phyloP scores from a whole-genome alignment of 305 asterid species.

The Fraxinus velutina region DNA sequence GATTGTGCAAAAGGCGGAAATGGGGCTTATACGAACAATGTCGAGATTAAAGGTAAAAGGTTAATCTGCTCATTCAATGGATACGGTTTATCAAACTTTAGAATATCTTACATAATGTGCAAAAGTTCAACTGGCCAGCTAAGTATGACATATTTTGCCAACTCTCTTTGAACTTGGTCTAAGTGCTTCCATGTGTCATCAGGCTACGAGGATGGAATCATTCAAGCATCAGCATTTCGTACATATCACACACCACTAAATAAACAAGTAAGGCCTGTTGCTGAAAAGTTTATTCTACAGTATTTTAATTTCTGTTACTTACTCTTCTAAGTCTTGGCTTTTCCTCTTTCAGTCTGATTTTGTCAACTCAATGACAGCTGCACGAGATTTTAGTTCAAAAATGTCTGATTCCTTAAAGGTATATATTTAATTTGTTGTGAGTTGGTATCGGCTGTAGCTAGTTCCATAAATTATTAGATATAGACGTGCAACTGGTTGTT shows the following conservation, averaged over 20 bases:
- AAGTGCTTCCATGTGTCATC: slow-evolving; percentile 24
- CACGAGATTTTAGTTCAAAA: slow-evolving; percentile 78
- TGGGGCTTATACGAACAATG: slow-evolving; percentile 80
- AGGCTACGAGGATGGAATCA: slow-evolving; percentile 73
- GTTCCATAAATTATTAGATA: not conserved
- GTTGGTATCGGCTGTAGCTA: not conserved
- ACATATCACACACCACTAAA: slow-evolving; percentile 94
- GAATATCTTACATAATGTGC: not conserved
- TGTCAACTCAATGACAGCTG: slow-evolving; percentile 94
- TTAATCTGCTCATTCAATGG: not conserved
- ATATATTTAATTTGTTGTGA: too few species aligned
- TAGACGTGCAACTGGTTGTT: not conserved
- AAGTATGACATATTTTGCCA: not conserved
- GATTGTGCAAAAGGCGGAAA: slow-evolving; percentile 97
- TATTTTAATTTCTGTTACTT: not conserved
- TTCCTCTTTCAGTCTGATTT: slow-evolving; percentile 38
- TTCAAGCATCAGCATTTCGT: slow-evolving; percentile 85
- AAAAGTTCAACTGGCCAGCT: not conserved
- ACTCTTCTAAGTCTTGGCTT: not conserved
- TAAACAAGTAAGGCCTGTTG: slow-evolving; percentile 58
- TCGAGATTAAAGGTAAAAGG: slow-evolving; percentile 66
- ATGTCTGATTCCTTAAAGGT: slow-evolving; percentile 69
- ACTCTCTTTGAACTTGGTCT: slow-evolving; percentile 15
- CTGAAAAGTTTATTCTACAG: not conserved
- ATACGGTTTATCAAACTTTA: too few species aligned